Base-by-base conservation (phyloP, 768 basidiomycete species). In the Roridomyces roridus region DNA sequence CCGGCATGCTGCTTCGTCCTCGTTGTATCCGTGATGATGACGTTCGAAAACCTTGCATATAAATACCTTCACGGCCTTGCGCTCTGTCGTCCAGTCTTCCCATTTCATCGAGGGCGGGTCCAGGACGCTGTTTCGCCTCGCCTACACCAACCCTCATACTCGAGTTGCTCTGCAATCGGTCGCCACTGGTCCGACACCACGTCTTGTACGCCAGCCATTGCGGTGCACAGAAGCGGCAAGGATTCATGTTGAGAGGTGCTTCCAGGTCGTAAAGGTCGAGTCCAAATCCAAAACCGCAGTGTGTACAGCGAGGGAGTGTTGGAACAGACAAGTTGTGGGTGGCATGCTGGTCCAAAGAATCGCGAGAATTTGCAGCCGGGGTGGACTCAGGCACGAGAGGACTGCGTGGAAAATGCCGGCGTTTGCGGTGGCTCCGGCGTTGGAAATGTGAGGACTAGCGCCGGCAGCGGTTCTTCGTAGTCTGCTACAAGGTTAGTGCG, bases 401-500 rank as follows among this genome's bases (percentile, higher is more conserved):
- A 63, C 23, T 52, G 48, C 7, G 63, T 44, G 10, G 52, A 26
- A 55, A 68, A 65, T 29, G 51, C 41, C 23, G 63, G 55, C 12
- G 66, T 65, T 26, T 55, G 59, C 20, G 63, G 65, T 28, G 67
- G 53, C 42, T 75, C 70, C 26, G 74, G 74, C 17, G 72, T 73
- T 7, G 70, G 72, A 23, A 65, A 67, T 31, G 74, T 75, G 53
- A 75, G 57, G 34, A 67, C 70, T 23, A 75, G 62, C 43, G 65
- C 65, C 14, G 74, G 74, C 31, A 71, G 41, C 47, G 39, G n/a
- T 28, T 60, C 59, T 34, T 55, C 48, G 42, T 40, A 46, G 31
- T 44, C 43, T 17, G 41, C 46, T 17, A 36, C 37, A 46, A 35
- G 48, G 1, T 26, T 35, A 23, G 51, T 15, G 17, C 14, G 40